These are phyloP conservation scores for Ramalina peruviana DNA, from an alignment of 495 filamentous ascomycete genomes.

Conservation along the genomic window DNA sequence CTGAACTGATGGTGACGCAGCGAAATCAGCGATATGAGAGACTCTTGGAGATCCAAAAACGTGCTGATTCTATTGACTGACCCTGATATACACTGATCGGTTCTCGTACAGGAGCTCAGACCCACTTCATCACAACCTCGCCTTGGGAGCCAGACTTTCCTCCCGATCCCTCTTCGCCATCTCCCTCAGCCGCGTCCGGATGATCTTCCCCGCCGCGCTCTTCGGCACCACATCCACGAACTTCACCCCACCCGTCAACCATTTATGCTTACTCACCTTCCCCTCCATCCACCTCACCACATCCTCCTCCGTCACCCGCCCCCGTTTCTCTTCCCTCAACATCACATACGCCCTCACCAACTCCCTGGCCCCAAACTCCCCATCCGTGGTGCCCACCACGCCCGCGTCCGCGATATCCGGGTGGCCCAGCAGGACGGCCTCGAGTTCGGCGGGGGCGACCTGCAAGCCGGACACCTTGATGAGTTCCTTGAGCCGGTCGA, in stretches of 20 bases:
- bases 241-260: slow-evolving; percentile 63
- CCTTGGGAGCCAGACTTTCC: neutral
- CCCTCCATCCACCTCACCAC: slow-evolving; percentile 48
- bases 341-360: slow-evolving; percentile 75
- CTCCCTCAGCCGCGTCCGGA: slow-evolving; percentile 54
- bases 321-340: slow-evolving; percentile 38
- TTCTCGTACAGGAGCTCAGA: no score
- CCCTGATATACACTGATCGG: no score
- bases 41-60: no score
- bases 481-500: slow-evolving; percentile 52
- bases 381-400: slow-evolving; percentile 62
- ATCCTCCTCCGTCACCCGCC: slow-evolving; percentile 41
- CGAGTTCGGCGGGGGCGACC: slow-evolving; percentile 76
- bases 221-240: slow-evolving; percentile 79
- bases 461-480: slow-evolving; percentile 84
- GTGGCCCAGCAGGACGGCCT: slow-evolving; percentile 59
- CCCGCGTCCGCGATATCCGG: slow-evolving; percentile 63
- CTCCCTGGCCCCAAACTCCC: slow-evolving; percentile 50
- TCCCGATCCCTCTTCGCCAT: slow-evolving; percentile 33
- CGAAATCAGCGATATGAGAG: no score
- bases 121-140: slow-evolving; percentile 11
- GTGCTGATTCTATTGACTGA: no score
- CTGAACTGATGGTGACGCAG: no score
- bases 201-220: slow-evolving; percentile 74
- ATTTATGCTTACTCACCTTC: slow-evolving; percentile 58